Percentiles rank a stretch among this genome's conserved stretches.
phyloP scores from a whole-genome alignment of 192 early-diverging fungal genomes.

The Geranomyces michiganensis region DNA sequence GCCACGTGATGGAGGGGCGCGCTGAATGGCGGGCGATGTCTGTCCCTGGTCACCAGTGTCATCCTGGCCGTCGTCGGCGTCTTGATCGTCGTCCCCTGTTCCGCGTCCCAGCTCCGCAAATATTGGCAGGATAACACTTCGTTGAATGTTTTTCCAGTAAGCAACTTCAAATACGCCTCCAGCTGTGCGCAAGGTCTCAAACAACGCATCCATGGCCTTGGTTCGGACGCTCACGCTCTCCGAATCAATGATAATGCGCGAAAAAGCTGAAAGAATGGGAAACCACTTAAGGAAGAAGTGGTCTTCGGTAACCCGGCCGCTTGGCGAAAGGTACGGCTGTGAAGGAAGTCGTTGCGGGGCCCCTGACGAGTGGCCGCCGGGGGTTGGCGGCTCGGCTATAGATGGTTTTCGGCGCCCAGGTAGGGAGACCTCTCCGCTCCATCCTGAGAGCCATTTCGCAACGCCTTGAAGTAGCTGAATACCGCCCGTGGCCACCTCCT shows the following conservation, averaged over 20 bases:
- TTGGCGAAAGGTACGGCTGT: slow-evolving; percentile 45
- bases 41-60: neutral
- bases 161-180: slow-evolving; percentile 50
- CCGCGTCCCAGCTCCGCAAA: slow-evolving; percentile 56
- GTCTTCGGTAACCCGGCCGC: slow-evolving; percentile 54
- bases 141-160: slow-evolving; percentile 54
- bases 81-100: slow-evolving; percentile 22
- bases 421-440: slow-evolving; percentile 9
- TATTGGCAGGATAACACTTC: slow-evolving; percentile 56
- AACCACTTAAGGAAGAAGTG: slow-evolving; percentile 64
- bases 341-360: slow-evolving; percentile 18
- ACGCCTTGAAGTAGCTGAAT: slow-evolving; percentile 54
- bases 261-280: slow-evolving; percentile 58
- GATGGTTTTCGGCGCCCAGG: slow-evolving; percentile 9
- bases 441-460: slow-evolving; percentile 44
- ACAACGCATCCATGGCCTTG: slow-evolving; percentile 47
- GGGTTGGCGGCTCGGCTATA: neutral
- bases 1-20: neutral
- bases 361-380: neutral
- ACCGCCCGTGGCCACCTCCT: slow-evolving; percentile 51
- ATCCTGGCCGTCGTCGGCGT: slow-evolving; percentile 29
- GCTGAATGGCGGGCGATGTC: neutral
- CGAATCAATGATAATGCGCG: slow-evolving; percentile 54
- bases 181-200: slow-evolving; percentile 49
- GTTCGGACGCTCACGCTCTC: slow-evolving; percentile 45